Base-by-base conservation (phyloP, 371 early-diverging fungal genomes). In the Sporodiniella umbellata region DNA sequence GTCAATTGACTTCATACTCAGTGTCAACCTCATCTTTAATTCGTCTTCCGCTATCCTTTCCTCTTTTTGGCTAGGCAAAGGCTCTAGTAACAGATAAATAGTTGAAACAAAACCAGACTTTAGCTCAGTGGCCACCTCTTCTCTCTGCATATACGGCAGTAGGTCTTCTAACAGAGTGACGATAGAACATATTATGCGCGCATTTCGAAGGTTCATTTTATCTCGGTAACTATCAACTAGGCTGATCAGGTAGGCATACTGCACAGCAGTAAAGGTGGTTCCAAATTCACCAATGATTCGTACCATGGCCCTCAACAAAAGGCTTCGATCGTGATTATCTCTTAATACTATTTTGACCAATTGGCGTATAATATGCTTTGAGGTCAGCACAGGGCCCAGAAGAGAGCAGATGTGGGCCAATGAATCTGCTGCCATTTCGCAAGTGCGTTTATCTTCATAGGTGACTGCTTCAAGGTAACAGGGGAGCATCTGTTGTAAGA, bases 291-390 rank as follows among this genome's bases (percentile, higher is more conserved):
- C 63, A 45, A 69, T 65, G 14, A 85, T 81, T 8, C 68, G 68
- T 10, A 72, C 62, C 5, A 80, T 60, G 1, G 81, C 72, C 11
- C 69, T 62, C 30, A 76, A 53, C 2, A 80, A 24, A 7, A 76
- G 43, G 1, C 67, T 62, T 12, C 76, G 60, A 11, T 69, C 58
- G 1, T 60, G 39, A 22, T 74, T 71, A 17, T 82, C 83, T 44
- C 80, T 75, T 21, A 72, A 68, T 4, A 76, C 66, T 10, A 80
- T 64, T 45, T 81, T 83, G 18, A 81, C 77, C 10, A 85, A 53
- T 21, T 82, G 85, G 3, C 75, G 68, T 56, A 85, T 72, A 33
- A 83, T 75, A 58, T 83, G 79, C 54, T 85, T 85, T 0, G 82
- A 82, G 1, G 83, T 81, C 37, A 84, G 43, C 2, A 84, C 73